A percentile compares a stretch with the other conserved stretches of the same genome.
Conservation (phyloP, 192 early-diverging fungal genomes). For the Coemansia sp. region DNA sequence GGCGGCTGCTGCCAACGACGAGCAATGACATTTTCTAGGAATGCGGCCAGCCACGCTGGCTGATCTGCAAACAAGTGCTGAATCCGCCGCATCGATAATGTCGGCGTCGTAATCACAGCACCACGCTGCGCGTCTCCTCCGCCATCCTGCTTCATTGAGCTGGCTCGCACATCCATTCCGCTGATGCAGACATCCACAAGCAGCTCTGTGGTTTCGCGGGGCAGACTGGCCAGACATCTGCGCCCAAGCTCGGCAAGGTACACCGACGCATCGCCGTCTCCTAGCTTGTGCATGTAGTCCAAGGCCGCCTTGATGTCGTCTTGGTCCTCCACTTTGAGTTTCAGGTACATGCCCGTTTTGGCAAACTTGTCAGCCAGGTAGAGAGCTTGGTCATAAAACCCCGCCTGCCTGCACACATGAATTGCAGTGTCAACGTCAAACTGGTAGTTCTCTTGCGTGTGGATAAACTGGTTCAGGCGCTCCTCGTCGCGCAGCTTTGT, state of each 20-base stretch:
- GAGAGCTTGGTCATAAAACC: constrained; percentile 89
- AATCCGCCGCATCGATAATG: constrained; percentile 60
- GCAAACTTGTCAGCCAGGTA: constrained; percentile 78
- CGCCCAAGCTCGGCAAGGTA: constrained; percentile 46
- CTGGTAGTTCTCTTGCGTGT: constrained; percentile 68
- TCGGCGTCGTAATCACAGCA: background rate
- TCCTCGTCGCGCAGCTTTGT: constrained; percentile 87
- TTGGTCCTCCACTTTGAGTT: constrained; percentile 87
- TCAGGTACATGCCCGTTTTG: constrained; percentile 79
- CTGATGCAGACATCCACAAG: constrained; percentile 43
- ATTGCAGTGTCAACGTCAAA: constrained; percentile 97
- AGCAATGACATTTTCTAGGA: constrained; percentile 81
- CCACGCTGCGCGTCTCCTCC: background rate
- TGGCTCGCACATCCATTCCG: constrained; percentile 28
- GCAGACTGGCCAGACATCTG: constrained; percentile 33
- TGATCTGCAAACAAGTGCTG: constrained; percentile 86
- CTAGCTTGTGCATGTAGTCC: constrained; percentile 63
- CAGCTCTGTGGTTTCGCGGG: constrained; percentile 40
- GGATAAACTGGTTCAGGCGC: constrained; percentile 82
- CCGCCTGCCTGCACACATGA: constrained; percentile 83
- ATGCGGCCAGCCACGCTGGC: constrained; percentile 71
- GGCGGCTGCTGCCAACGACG: constrained; percentile 58
- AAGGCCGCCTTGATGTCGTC: constrained; percentile 72
- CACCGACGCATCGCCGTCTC: constrained; percentile 21
- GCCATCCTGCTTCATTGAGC: background rate